Evolutionary conservation across 345 rosid genomes (phyloP), one percentile per base, ranked within the genome.

Genomic region (Euclidium syriacum): DNA sequence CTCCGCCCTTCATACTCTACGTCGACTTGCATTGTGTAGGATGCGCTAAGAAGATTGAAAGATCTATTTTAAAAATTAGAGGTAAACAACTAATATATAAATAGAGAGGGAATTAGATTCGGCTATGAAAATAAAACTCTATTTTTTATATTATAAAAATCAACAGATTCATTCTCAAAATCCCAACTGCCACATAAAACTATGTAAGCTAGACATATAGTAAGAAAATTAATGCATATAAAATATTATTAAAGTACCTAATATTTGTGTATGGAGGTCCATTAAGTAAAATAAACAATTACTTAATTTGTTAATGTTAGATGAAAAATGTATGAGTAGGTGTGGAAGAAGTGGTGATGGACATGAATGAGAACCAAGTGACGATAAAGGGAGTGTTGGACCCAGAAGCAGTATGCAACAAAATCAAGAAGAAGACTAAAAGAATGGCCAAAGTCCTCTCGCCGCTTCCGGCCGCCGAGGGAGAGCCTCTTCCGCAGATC

Each of bases 1-100:
- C 87, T 6, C 74, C 90, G 38, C 96, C 95, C 3, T 77, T 83
- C 29, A 78, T 90, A 32, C 67, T 94, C 70, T 80, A 26, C 43
- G 86, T 90, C 41, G 92, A 94, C 79, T 75, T 90, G 82, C 97
- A 90, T 79, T 94, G 99, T 56, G 84, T 80, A 5, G 97, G 97
- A 15, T 94, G 99, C 33, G 87, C 96, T 46, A 87, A 90, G 78
- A 90, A 90, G 79, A 87, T 94, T 38, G 86, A 90, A 77, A 84
- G 68, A 67, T 83, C 83, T 68, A 80, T 94, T 61, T 73, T 77
- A 82, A 84, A 75, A 54, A 87, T 87, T 29, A 81, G 81, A 81
- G 98, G 98, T 91, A 51, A 20, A 48, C 3, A 8, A 4, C n/a
- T 25, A 35, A 18, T 33, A 42, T 15, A 53, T 27, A 35, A 16